A percentile compares a stretch with the other conserved stretches of the same genome.
phyloP scores from a whole-genome alignment of 225 moss, liverwort and hornwort species.

The Asterella californica region DNA sequence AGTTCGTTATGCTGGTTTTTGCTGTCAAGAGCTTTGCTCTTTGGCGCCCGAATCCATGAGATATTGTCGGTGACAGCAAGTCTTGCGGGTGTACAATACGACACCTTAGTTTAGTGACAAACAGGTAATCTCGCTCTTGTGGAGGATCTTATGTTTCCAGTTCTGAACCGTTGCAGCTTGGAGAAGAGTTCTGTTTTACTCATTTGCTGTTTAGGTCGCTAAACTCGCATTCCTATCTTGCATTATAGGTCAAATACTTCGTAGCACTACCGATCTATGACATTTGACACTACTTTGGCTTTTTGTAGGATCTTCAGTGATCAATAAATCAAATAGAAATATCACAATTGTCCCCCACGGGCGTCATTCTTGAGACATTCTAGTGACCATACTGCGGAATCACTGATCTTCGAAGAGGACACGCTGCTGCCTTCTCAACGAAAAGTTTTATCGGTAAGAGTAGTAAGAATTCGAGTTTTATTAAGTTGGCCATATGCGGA shows the following conservation, averaged over 20 bases:
- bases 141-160: neutral
- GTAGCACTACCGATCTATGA: neutral
- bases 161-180: neutral
- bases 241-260: neutral
- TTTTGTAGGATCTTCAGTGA: neutral
- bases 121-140: slow-evolving; percentile 8
- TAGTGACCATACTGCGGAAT: slow-evolving; percentile 3
- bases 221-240: neutral
- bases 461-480: slow-evolving; percentile 4
- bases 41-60: slow-evolving; percentile 1
- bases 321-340: slow-evolving; percentile 6
- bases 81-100: neutral
- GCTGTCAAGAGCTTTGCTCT: neutral
- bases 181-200: neutral
- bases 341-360: slow-evolving; percentile 2
- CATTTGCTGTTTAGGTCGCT: neutral
- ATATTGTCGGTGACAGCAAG: neutral
- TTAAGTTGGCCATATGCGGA: neutral
- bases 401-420: neutral
- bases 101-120: neutral
- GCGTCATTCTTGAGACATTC: neutral
- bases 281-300: neutral
- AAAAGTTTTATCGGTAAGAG: neutral
- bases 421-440: slow-evolving; percentile 4
- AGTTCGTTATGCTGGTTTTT: neutral